Evolutionary conservation across 805 yeast genomes (phyloP).

Genomic region (Pichia gijzeniarum): DNA sequence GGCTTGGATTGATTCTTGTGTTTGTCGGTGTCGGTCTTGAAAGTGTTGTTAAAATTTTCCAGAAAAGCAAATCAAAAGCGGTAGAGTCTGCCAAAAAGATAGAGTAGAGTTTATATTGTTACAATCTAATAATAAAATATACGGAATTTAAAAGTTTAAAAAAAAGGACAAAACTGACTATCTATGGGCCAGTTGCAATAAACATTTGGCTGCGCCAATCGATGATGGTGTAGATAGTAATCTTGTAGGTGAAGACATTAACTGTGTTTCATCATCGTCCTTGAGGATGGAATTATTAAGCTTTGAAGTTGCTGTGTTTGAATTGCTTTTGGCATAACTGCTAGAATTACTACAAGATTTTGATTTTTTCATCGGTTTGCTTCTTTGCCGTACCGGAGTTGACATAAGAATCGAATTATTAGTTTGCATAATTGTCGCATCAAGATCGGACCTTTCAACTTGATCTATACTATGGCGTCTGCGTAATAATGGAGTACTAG

Average conservation of each 20-base stretch:
- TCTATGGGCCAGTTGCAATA: constrained; percentile 37
- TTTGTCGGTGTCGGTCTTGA: constrained; percentile 84
- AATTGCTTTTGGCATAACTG: background rate
- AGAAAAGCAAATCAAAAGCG: constrained; percentile 1
- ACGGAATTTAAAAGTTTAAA: background rate
- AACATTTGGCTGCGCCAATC: constrained; percentile 41
- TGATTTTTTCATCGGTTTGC: background rate
- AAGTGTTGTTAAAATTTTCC: constrained; percentile 42
- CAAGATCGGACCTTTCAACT: constrained; percentile 12
- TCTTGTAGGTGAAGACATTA: constrained; percentile 35
- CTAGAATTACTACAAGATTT: background rate
- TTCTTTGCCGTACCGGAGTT: constrained; percentile 8
- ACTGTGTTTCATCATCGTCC: constrained; percentile 20
- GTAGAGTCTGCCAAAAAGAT: background rate
- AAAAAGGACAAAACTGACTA: constrained; percentile 6
- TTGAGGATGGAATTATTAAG: constrained; percentile 1
- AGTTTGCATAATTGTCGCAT: constrained; percentile 15
- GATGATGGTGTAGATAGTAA: constrained; percentile 39
- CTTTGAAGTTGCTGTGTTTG: background rate
- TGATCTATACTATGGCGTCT: constrained; percentile 11
- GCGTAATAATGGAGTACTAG: constrained; percentile 7
- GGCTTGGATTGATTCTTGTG: constrained; percentile 74
- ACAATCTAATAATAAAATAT: no score
- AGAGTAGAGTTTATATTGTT: background rate
- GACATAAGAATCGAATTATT: constrained; percentile 9